Percentiles rank a stretch among this genome's conserved stretches.
Evolutionary conservation across 345 rosid genomes (phyloP).

Genomic region (Eucalyptus regnans): DNA sequence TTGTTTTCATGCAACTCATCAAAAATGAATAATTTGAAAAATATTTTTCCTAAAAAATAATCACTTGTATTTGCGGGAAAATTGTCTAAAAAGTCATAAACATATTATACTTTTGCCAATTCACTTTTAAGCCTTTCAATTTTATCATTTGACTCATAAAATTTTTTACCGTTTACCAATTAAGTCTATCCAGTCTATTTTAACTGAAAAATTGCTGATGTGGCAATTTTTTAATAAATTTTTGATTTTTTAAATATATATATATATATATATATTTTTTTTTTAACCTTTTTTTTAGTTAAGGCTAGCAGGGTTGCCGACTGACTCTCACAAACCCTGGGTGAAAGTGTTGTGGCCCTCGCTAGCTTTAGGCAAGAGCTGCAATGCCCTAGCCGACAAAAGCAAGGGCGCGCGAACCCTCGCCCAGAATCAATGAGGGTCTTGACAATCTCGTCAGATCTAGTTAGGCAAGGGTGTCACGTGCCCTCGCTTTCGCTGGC

Average conservation of each 20-base stretch:
- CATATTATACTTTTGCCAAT: fast-evolving
- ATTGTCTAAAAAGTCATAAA: fast-evolving
- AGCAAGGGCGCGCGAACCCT: fast-evolving
- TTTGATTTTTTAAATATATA: too few species aligned
- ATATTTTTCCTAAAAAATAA: too few species aligned
- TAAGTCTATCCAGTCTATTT: fast-evolving
- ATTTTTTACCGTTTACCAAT: too few species aligned
- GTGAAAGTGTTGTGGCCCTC: fast-evolving
- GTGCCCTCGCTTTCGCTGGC: fast-evolving
- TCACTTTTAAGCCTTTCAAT: fast-evolving
- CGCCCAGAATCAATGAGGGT: fast-evolving
- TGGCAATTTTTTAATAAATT: fast-evolving
- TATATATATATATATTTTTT: too few species aligned
- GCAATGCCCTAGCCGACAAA: fast-evolving
- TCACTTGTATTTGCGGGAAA: fast-evolving
- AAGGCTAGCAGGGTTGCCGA: fast-evolving
- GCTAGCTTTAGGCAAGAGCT: too few species aligned
- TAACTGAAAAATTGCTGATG: fast-evolving
- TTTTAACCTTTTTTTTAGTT: too few species aligned
- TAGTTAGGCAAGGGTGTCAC: too few species aligned
- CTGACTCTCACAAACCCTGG: fast-evolving
- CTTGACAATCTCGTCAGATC: fast-evolving
- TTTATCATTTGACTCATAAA: too few species aligned
- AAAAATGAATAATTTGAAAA: background rate
- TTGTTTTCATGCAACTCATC: background rate